Evolutionary conservation across 2,329 filamentous ascomycete genomes (phyloP).

Genomic region (Ilyonectria mors-panacis): DNA sequence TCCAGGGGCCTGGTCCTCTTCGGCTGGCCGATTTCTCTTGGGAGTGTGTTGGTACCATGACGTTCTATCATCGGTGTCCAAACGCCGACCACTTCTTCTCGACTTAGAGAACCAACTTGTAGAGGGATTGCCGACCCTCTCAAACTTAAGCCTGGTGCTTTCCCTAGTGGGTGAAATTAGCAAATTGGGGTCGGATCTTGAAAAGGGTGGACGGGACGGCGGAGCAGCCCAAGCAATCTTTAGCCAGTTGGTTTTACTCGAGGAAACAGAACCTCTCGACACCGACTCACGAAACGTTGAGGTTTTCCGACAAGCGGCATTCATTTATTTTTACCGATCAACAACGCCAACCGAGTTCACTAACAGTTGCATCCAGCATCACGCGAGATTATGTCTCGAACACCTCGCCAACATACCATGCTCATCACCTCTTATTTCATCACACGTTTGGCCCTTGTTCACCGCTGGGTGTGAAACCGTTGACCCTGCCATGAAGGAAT

Average conservation of each 20-base stretch:
- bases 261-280: not conserved
- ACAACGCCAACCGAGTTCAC: not conserved
- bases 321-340: not conserved
- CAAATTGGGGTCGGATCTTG: not conserved
- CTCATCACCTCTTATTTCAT: not conserved
- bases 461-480: not conserved
- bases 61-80: not conserved
- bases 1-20: not conserved
- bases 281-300: not conserved
- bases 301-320: not conserved
- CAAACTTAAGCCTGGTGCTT: not conserved
- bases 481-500: not conserved
- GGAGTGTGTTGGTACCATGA: not conserved
- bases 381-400: not conserved
- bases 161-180: not conserved
- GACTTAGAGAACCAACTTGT: not conserved
- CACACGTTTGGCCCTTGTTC: not conserved
- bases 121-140: not conserved
- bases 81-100: not conserved
- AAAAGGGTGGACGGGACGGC: not conserved
- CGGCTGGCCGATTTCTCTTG: not conserved
- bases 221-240: not conserved
- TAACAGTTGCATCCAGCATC: not conserved
- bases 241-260: not conserved
- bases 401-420: not conserved